Percentiles rank a stretch among this genome's conserved stretches.
phyloP scores from a whole-genome alignment of 805 yeast genomes.

The Lipomyces oligophaga region DNA sequence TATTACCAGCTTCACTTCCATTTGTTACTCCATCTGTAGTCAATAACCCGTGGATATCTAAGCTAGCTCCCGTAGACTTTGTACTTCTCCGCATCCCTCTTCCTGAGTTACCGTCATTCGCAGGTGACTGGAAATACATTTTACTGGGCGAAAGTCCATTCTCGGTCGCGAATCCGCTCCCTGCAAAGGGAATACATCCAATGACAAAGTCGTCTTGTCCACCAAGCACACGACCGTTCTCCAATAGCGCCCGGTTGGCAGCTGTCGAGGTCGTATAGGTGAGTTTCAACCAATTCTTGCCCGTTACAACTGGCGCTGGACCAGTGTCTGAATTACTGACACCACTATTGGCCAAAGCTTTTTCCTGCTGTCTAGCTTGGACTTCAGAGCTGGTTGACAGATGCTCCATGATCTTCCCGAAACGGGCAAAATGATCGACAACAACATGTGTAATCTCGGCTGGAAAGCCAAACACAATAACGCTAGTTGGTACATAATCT shows the following conservation, averaged over 20 bases:
- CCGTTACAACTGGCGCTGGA: slow-evolving; percentile 66
- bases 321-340: slow-evolving; percentile 16
- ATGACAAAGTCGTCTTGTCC: slow-evolving; percentile 48
- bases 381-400: slow-evolving; percentile 1
- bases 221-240: slow-evolving; percentile 69
- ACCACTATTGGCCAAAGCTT: slow-evolving; percentile 1
- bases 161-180: background rate
- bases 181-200: slow-evolving; percentile 63
- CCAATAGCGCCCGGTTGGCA: slow-evolving; percentile 79
- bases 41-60: slow-evolving; percentile 12
- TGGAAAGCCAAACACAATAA: slow-evolving; percentile 85
- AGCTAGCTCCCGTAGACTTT: slow-evolving; percentile 7
- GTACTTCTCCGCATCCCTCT: slow-evolving; percentile 2
- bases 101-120: background rate
- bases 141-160: background rate
- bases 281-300: slow-evolving; percentile 85
- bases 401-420: slow-evolving; percentile 76
- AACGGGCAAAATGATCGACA: slow-evolving; percentile 68
- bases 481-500: slow-evolving; percentile 47
- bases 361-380: background rate
- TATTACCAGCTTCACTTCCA: background rate
- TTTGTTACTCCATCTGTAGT: background rate
- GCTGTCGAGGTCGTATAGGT: slow-evolving; percentile 73
- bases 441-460: slow-evolving; percentile 66
- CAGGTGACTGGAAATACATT: background rate